Conservation (phyloP, 2,329 filamentous ascomycete species). For the Ampelomyces quisqualis region DNA sequence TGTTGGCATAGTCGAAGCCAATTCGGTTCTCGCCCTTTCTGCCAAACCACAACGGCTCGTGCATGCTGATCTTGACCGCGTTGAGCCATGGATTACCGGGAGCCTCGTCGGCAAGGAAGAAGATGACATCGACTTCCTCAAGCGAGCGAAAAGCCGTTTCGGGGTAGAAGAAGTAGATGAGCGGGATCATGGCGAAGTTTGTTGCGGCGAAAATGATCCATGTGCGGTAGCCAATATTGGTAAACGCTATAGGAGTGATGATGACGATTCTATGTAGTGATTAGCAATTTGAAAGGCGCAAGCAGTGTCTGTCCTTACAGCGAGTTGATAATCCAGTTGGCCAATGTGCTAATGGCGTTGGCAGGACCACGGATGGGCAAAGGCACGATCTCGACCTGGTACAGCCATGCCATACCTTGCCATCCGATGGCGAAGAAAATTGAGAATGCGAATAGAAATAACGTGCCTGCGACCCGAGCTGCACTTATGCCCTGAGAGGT, state of each 20-base stretch:
- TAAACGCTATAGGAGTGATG: slow-evolving; percentile 62
- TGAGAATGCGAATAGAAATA: slow-evolving; percentile 89
- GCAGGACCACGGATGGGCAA: slow-evolving; percentile 83
- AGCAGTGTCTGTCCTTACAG: slow-evolving; percentile 40
- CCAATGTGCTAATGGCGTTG: slow-evolving; percentile 81
- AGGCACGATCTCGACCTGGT: slow-evolving; percentile 77
- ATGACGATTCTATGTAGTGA: slow-evolving; percentile 60
- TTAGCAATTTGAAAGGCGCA: slow-evolving; percentile 28
- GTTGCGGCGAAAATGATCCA: slow-evolving; percentile 59
- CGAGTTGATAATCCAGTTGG: slow-evolving; percentile 73
- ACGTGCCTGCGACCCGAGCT: slow-evolving; percentile 43
- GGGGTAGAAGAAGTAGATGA: slow-evolving; percentile 61
- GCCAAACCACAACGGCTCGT: slow-evolving; percentile 59
- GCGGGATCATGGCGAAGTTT: slow-evolving; percentile 56
- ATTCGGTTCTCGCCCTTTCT: slow-evolving; percentile 53
- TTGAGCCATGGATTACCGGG: slow-evolving; percentile 49
- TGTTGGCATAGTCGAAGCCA: slow-evolving; percentile 51
- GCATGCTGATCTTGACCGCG: slow-evolving; percentile 52
- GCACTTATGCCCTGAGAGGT: slow-evolving; percentile 15
- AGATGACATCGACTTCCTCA: slow-evolving; percentile 70
- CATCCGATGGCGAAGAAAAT: slow-evolving; percentile 88
- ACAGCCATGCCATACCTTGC: slow-evolving; percentile 65
- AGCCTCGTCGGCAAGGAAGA: slow-evolving; percentile 54
- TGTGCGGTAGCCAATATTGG: slow-evolving; percentile 55
- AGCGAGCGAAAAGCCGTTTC: slow-evolving; percentile 58